Conservation (phyloP, 2,329 filamentous ascomycete genomes). For the Dactylellina drechsleri region DNA sequence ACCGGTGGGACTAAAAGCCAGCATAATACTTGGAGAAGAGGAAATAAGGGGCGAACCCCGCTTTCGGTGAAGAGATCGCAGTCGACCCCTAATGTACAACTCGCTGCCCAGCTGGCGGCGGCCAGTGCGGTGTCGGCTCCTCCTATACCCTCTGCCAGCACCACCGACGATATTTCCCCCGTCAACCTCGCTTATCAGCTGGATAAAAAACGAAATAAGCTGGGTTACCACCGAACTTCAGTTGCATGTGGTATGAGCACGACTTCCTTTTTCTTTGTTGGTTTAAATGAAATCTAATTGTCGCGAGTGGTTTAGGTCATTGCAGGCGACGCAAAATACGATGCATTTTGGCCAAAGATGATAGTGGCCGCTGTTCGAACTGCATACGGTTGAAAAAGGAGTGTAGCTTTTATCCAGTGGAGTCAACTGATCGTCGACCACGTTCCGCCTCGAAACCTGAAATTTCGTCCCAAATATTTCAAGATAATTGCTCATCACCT, state of each 20-base stretch:
- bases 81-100: slow-evolving; percentile 58
- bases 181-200: slow-evolving; percentile 60
- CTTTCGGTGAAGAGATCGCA: slow-evolving; percentile 58
- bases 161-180: slow-evolving; percentile 50
- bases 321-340: slow-evolving; percentile 93
- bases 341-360: slow-evolving; percentile 80
- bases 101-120: slow-evolving; percentile 56
- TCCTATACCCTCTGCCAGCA: slow-evolving; percentile 47
- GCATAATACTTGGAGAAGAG: slow-evolving; percentile 50
- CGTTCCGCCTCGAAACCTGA: slow-evolving; percentile 58
- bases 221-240: slow-evolving; percentile 93
- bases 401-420: slow-evolving; percentile 90
- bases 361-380: slow-evolving; percentile 82
- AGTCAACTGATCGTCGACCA: slow-evolving; percentile 63
- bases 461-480: slow-evolving; percentile 55
- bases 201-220: slow-evolving; percentile 83
- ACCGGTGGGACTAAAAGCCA: slow-evolving; percentile 46
- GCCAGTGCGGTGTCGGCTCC: slow-evolving; percentile 52
- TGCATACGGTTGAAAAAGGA: slow-evolving; percentile 95
- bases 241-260: slow-evolving; percentile 86
- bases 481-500: slow-evolving; percentile 57
- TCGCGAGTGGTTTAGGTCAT: slow-evolving; percentile 71
- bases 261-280: slow-evolving; percentile 16
- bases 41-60: slow-evolving; percentile 49
- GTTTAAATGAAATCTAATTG: slow-evolving; percentile 46